Conservation (phyloP, 495 filamentous ascomycete genomes). For the Neurospora sp. region DNA sequence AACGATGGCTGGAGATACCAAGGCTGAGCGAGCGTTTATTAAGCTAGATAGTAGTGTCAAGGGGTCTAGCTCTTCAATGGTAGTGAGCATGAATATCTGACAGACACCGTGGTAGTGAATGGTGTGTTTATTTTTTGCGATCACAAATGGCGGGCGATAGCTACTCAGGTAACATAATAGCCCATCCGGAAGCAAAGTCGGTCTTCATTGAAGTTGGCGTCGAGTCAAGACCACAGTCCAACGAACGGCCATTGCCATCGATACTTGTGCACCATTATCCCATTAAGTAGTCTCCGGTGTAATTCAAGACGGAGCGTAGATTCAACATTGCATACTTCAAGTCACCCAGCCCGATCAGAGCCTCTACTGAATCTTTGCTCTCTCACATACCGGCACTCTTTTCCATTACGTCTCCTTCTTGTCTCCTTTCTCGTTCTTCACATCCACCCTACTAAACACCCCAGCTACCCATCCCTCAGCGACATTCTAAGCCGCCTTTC, state of each 20-base stretch:
- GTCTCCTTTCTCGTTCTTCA: background rate
- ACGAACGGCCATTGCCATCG: background rate
- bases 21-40: background rate
- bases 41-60: background rate
- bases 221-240: background rate
- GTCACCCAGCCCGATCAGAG: background rate
- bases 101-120: background rate
- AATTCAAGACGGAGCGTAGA: background rate
- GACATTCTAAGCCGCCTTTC: background rate
- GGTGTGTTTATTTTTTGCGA: background rate
- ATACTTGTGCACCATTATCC: background rate
- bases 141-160: too few relatives aligned
- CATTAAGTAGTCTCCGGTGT: background rate
- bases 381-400: background rate
- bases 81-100: background rate
- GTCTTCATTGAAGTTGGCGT: background rate
- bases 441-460: background rate
- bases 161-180: background rate
- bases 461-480: background rate
- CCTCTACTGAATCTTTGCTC: background rate
- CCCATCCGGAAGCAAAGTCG: background rate
- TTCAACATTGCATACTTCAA: background rate
- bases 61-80: background rate
- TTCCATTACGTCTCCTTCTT: background rate
- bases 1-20: background rate